Conservation (phyloP, 1,139 yeast species). For the Kazachstania sp. region DNA sequence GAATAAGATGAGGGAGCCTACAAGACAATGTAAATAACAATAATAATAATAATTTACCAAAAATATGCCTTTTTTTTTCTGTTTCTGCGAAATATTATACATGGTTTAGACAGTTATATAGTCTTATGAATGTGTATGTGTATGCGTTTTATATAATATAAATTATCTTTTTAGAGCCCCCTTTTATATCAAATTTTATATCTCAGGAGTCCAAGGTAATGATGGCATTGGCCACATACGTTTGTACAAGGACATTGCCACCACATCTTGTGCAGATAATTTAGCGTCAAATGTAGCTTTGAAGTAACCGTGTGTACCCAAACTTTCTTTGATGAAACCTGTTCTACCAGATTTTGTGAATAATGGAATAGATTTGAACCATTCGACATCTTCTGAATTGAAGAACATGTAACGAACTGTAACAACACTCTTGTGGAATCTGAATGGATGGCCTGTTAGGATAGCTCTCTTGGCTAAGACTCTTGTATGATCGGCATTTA, state of each 20-base stretch:
- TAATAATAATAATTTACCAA: no score
- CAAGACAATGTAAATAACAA: no score
- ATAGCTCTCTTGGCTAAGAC: slow-evolving; percentile 81
- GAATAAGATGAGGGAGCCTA: no score
- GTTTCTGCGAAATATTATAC: background rate
- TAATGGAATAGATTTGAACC: slow-evolving; percentile 86
- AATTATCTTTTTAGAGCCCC: background rate
- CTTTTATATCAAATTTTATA: background rate
- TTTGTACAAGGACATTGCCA: slow-evolving; percentile 90
- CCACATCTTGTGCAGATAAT: slow-evolving; percentile 82
- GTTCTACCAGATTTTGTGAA: slow-evolving; percentile 88
- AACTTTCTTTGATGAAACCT: slow-evolving; percentile 87
- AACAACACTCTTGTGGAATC: slow-evolving; percentile 85
- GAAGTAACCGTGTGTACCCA: slow-evolving; percentile 98
- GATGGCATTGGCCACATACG: slow-evolving; percentile 76
- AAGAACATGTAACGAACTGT: slow-evolving; percentile 97
- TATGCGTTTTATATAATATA: background rate
- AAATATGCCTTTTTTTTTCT: background rate
- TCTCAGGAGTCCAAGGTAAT: slow-evolving; percentile 25
- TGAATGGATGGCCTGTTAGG: slow-evolving; percentile 89
- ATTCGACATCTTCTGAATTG: slow-evolving; percentile 78
- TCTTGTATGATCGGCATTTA: slow-evolving; percentile 79
- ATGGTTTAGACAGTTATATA: background rate
- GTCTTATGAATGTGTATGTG: background rate
- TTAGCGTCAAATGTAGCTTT: slow-evolving; percentile 93